Evolutionary conservation across 2,329 filamentous ascomycete genomes (phyloP).

Genomic region (Botryotinia convoluta): DNA sequence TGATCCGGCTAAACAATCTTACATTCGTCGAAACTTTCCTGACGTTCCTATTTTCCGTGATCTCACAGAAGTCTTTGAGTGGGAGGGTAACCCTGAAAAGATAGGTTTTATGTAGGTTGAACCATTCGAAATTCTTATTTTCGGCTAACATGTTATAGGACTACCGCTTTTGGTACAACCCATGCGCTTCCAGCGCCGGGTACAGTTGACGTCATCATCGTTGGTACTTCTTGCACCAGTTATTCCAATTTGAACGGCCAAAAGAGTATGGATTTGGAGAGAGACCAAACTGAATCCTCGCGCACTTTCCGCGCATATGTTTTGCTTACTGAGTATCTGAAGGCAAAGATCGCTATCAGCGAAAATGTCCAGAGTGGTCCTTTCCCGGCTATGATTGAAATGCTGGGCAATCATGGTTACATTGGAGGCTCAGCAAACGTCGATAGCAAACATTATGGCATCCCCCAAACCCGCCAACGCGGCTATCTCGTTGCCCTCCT

Average conservation of each 20-base stretch:
- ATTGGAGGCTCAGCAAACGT: constrained; percentile 47
- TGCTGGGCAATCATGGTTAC: constrained; percentile 50
- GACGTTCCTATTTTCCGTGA: constrained; percentile 56
- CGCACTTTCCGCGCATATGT: constrained; percentile 63
- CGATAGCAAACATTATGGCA: constrained; percentile 69
- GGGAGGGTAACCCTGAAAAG: not conserved
- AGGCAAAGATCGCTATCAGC: constrained; percentile 63
- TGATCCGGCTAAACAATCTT: constrained; percentile 61
- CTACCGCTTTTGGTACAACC: constrained; percentile 64
- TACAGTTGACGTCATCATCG: constrained; percentile 62
- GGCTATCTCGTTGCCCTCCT: constrained; percentile 60
- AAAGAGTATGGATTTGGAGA: constrained; percentile 47
- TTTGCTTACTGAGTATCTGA: constrained; percentile 51
- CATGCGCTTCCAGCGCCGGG: constrained; percentile 49
- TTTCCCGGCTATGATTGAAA: constrained; percentile 46
- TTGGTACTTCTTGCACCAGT: constrained; percentile 74
- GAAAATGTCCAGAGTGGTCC: constrained; percentile 67
- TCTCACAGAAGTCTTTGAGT: constrained; percentile 51
- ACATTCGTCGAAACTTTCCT: constrained; percentile 59
- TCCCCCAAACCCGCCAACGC: constrained; percentile 67
- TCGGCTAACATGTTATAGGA: constrained; percentile 42
- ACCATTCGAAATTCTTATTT: not conserved
- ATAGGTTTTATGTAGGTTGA: not conserved
- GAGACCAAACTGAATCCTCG: constrained; percentile 59
- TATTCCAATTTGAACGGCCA: constrained; percentile 63